A percentile compares a stretch with the other conserved stretches of the same genome.
Evolutionary conservation across 805 yeast species (phyloP).

Genomic region (Scheffersomyces ergatensis): DNA sequence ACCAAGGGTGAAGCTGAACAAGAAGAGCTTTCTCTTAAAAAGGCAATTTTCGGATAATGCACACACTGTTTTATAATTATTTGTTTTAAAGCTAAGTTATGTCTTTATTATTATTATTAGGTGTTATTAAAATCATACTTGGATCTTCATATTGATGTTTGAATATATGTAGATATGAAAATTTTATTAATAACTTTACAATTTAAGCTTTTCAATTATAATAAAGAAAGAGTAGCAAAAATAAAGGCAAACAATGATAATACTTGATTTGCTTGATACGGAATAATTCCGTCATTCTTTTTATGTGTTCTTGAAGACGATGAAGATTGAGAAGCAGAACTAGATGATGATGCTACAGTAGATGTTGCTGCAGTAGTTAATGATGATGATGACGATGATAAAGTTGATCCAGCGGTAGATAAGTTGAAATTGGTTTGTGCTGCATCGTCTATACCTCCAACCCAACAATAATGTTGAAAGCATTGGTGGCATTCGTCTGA

Average conservation of each 20-base stretch:
- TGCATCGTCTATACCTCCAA: constrained; percentile 4
- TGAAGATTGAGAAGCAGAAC: background rate
- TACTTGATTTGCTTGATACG: background rate
- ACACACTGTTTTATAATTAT: too few relatives aligned
- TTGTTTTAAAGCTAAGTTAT: too few relatives aligned
- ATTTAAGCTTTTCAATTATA: too few relatives aligned
- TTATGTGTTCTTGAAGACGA: background rate
- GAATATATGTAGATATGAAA: too few relatives aligned
- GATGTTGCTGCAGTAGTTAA: background rate
- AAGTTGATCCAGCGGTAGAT: background rate
- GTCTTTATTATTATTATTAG: too few relatives aligned
- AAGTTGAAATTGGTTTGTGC: constrained; percentile 1
- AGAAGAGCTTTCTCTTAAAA: too few relatives aligned
- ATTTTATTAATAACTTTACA: too few relatives aligned
- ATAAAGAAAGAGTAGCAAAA: too few relatives aligned
- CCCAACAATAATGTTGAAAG: constrained; percentile 74
- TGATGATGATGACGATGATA: background rate
- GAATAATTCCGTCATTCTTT: background rate
- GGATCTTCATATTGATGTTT: too few relatives aligned
- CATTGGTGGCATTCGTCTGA: constrained; percentile 70
- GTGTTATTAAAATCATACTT: too few relatives aligned
- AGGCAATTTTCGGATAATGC: too few relatives aligned
- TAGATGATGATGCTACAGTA: background rate
- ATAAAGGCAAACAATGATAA: background rate
- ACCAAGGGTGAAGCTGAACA: too few relatives aligned